Evolutionary conservation across 106 monocot species (phyloP).

Genomic region (Phalaenopsis aphrodite): DNA sequence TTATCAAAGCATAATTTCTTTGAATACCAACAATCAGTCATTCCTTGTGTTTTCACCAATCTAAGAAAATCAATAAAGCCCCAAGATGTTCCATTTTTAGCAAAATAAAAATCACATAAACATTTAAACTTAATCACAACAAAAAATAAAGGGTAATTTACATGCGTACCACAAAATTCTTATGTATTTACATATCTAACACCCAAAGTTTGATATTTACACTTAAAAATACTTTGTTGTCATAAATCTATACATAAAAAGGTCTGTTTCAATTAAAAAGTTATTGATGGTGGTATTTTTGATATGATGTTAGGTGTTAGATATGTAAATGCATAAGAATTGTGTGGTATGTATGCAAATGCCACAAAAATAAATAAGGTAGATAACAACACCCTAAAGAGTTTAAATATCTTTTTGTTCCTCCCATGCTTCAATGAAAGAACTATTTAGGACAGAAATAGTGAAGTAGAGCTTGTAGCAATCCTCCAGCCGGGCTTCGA

Average conservation of each 20-base stretch:
- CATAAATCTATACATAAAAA: too few relatives aligned
- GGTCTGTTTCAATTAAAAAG: too few relatives aligned
- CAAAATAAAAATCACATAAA: neutral
- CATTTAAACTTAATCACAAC: neutral
- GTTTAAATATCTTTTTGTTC: neutral
- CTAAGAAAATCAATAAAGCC: neutral
- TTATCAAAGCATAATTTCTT: neutral
- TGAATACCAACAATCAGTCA: neutral
- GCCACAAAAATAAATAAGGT: neutral
- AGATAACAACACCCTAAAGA: neutral
- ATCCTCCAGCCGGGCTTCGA: too few relatives aligned
- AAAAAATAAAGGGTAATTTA: neutral
- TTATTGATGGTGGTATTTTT: too few relatives aligned
- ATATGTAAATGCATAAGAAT: too few relatives aligned
- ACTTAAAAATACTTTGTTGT: too few relatives aligned
- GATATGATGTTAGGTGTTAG: too few relatives aligned
- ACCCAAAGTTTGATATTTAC: too few relatives aligned
- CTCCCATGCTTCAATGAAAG: neutral
- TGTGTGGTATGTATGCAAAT: too few relatives aligned
- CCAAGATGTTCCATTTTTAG: neutral
- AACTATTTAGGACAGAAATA: neutral
- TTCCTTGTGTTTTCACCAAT: neutral
- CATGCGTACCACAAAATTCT: too few relatives aligned
- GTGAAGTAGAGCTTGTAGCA: neutral
- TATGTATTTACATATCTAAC: too few relatives aligned